Evolutionary conservation across 2,329 filamentous ascomycete species (phyloP).

Genomic region (Exserohilum turcica): DNA sequence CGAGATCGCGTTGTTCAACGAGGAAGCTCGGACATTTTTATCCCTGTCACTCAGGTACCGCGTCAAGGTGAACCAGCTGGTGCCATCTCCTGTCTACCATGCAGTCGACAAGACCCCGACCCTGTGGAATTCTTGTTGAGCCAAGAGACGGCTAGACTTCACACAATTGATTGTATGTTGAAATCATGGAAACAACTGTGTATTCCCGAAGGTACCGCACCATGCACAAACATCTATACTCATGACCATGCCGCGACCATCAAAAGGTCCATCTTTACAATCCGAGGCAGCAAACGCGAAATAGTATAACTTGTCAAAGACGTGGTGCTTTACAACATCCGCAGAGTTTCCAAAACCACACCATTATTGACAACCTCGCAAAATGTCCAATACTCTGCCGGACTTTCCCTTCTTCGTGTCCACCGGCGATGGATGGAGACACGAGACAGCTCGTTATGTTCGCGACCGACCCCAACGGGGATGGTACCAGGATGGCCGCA

Average conservation of each 20-base stretch:
- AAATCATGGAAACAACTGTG: neutral
- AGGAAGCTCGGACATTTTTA: slow-evolving; percentile 15
- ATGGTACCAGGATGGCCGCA: slow-evolving; percentile 36
- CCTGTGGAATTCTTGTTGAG: neutral
- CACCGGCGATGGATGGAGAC: slow-evolving; percentile 14
- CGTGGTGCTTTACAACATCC: neutral
- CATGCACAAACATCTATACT: slow-evolving; percentile 14
- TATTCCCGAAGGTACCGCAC: neutral
- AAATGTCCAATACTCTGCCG: slow-evolving; percentile 4
- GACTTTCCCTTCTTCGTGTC: slow-evolving; percentile 2
- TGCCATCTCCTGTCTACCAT: neutral
- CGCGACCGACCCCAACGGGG: slow-evolving; percentile 14
- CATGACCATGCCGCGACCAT: neutral
- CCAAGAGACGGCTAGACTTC: neutral
- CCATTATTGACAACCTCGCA: neutral
- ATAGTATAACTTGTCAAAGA: neutral
- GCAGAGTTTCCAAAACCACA: neutral
- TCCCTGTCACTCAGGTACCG: slow-evolving; percentile 21
- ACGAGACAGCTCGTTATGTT: slow-evolving; percentile 30
- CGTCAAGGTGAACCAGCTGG: slow-evolving; percentile 6
- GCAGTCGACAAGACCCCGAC: neutral
- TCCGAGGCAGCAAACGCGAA: slow-evolving; percentile 7
- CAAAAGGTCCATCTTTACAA: neutral
- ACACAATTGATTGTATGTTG: neutral
- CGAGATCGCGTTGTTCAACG: slow-evolving; percentile 33